A percentile compares a stretch with the other conserved stretches of the same genome.
These are phyloP conservation scores for Entomortierella lignicola DNA, from an alignment of 192 early-diverging fungal species.

Conservation along the genomic window DNA sequence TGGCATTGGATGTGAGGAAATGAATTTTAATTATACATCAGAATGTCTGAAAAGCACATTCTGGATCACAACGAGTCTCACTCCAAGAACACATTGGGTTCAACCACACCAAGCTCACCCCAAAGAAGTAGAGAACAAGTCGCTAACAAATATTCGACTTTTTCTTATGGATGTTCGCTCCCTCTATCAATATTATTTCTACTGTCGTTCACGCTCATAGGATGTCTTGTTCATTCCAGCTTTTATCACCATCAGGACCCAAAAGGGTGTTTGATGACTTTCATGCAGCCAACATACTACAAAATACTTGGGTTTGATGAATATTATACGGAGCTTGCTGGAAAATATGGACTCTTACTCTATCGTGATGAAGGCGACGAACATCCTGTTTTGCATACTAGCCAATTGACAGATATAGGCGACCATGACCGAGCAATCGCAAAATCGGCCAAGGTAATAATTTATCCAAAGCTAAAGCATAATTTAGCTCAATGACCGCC, in stretches of 20 bases:
- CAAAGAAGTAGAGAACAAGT: background rate
- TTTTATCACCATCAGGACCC: constrained; percentile 71
- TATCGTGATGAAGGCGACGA: constrained; percentile 74
- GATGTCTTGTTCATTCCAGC: constrained; percentile 70
- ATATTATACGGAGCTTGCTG: constrained; percentile 67
- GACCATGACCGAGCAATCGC: constrained; percentile 19
- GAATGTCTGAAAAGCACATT: constrained; percentile 5
- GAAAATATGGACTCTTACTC: constrained; percentile 81
- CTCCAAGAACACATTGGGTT: background rate
- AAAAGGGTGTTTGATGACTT: constrained; percentile 63
- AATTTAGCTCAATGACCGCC: no score
- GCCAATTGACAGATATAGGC: constrained; percentile 8
- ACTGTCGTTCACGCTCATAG: constrained; percentile 8
- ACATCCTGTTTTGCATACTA: constrained; percentile 25
- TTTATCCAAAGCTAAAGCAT: no score
- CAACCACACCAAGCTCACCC: background rate
- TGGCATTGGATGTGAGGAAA: background rate
- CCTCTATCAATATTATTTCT: background rate
- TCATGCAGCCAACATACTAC: constrained; percentile 66
- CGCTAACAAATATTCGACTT: background rate
- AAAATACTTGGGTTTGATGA: constrained; percentile 62
- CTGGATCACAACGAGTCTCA: background rate
- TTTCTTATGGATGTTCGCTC: constrained; percentile 16
- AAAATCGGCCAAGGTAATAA: constrained; percentile 27
- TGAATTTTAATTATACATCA: background rate